Percentiles rank a stretch among this genome's conserved stretches.
phyloP scores from a whole-genome alignment of 495 filamentous ascomycete species.

The Mytilinidion resinicola region DNA sequence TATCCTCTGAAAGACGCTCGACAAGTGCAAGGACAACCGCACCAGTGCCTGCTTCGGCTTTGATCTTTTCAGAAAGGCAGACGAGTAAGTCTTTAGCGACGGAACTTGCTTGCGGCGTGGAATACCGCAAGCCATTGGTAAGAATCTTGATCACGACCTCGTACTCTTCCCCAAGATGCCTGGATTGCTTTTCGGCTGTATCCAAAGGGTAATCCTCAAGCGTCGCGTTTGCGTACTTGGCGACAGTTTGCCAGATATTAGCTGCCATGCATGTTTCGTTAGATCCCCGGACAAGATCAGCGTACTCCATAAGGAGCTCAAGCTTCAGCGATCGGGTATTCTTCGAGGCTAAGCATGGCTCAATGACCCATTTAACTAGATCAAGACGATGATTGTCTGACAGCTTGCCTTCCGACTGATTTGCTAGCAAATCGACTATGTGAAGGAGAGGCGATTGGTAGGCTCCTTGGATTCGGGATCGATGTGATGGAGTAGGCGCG shows the following conservation, averaged over 20 bases:
- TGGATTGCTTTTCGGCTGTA: conserved; percentile 11
- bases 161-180: conserved; percentile 24
- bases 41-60: conserved; percentile 59
- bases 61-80: conserved; percentile 51
- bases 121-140: conserved; percentile 7
- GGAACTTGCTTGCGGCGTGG: not conserved
- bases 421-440: conserved; percentile 26
- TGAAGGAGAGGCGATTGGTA: conserved; percentile 30
- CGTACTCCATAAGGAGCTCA: conserved; percentile 23
- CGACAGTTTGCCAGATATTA: conserved; percentile 17
- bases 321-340: conserved; percentile 19
- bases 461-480: conserved; percentile 23
- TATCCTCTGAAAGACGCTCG: conserved; percentile 60
- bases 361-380: conserved; percentile 13
- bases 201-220: conserved; percentile 9
- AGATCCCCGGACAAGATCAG: not conserved
- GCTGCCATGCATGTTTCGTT: not conserved
- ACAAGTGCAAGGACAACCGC: conserved; percentile 55
- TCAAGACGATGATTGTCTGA: conserved; percentile 15
- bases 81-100: conserved; percentile 43
- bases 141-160: conserved; percentile 22
- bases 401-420: conserved; percentile 16
- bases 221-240: conserved; percentile 5
- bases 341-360: conserved; percentile 13
- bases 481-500: conserved; percentile 35